Evolutionary conservation across 108 stramenopile genomes (phyloP).

Genomic region (Tribonema minus): DNA sequence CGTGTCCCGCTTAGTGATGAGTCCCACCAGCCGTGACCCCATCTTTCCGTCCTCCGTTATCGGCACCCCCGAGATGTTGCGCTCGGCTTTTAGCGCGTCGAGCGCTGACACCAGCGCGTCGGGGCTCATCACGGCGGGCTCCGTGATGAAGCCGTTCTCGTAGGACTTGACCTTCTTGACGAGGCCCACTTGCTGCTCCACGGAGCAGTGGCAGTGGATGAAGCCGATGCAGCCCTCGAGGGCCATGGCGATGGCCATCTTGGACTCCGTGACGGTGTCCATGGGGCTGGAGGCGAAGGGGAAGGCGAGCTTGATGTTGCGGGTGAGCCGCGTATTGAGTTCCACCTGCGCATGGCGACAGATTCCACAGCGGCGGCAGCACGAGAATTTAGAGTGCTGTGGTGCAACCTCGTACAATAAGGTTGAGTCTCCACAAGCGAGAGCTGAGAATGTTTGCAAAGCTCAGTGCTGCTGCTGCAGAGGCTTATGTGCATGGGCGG

Average conservation of each 20-base stretch:
- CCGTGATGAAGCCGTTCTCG: conserved; percentile 98
- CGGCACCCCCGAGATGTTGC: conserved; percentile 73
- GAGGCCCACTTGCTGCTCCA: conserved; percentile 64
- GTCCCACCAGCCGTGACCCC: conserved; percentile 89
- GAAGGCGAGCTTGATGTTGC: conserved; percentile 62
- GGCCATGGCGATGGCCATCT: conserved; percentile 98
- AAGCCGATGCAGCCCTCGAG: conserved; percentile 97
- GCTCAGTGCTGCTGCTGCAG: too few relatives aligned
- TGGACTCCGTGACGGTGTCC: conserved; percentile 91
- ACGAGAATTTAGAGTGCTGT: too few relatives aligned
- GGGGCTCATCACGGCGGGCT: conserved; percentile 87
- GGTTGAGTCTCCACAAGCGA: too few relatives aligned
- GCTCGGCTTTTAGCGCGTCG: conserved; percentile 36
- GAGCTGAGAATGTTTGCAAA: too few relatives aligned
- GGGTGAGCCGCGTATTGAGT: conserved; percentile 80
- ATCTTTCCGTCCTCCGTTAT: conserved; percentile 94
- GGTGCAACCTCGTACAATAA: too few relatives aligned
- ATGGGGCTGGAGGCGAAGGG: conserved; percentile 96
- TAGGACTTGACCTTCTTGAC: conserved; percentile 80
- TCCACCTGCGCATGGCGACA: conserved; percentile 67
- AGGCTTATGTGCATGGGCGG: too few relatives aligned
- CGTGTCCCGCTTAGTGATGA: conserved; percentile 94
- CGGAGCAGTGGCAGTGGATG: conserved; percentile 89
- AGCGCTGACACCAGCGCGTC: conserved; percentile 82
- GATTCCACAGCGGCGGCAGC: too few relatives aligned